These are phyloP conservation scores for Galerina sulciceps DNA, from an alignment of 768 basidiomycete genomes.

Conservation along the genomic window DNA sequence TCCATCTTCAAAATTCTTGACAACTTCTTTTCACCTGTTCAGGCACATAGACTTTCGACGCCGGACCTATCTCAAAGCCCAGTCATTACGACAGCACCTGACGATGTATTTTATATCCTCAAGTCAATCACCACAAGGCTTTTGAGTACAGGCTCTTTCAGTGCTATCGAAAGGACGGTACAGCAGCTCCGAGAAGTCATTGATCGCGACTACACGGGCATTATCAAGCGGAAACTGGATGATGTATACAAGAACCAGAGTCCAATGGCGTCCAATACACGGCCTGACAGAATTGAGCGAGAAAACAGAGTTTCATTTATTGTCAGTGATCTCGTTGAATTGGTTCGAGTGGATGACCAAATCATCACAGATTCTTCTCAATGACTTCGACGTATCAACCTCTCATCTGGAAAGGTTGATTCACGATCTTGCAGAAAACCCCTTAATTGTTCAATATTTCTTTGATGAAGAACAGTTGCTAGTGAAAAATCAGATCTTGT, in stretches of 20 bases:
- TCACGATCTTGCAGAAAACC: slow-evolving; percentile 61
- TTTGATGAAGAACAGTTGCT: slow-evolving; percentile 54
- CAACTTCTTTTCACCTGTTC: neutral
- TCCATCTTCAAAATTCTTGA: neutral
- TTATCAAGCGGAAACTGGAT: slow-evolving; percentile 86
- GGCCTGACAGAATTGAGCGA: slow-evolving; percentile 77
- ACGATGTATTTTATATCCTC: slow-evolving; percentile 96
- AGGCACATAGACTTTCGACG: slow-evolving; percentile 89
- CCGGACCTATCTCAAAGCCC: slow-evolving; percentile 69
- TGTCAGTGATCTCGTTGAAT: slow-evolving; percentile 50
- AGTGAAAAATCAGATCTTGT: slow-evolving; percentile 52
- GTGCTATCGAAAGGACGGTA: slow-evolving; percentile 60
- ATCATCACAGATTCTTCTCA: slow-evolving; percentile 72
- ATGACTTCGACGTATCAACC: slow-evolving; percentile 92
- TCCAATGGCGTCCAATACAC: slow-evolving; percentile 44
- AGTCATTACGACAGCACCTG: slow-evolving; percentile 76
- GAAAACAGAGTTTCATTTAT: slow-evolving; percentile 84
- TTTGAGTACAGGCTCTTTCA: slow-evolving; percentile 74
- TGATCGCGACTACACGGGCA: slow-evolving; percentile 81
- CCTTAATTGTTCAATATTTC: slow-evolving; percentile 70
- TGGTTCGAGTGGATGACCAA: neutral
- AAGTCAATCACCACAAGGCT: slow-evolving; percentile 82
- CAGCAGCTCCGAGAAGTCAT: slow-evolving; percentile 72
- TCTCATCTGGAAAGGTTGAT: slow-evolving; percentile 86
- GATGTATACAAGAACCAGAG: slow-evolving; percentile 74